Conservation (phyloP, 1,284 basidiomycete species). For the Malassezia vespertilionis region DNA sequence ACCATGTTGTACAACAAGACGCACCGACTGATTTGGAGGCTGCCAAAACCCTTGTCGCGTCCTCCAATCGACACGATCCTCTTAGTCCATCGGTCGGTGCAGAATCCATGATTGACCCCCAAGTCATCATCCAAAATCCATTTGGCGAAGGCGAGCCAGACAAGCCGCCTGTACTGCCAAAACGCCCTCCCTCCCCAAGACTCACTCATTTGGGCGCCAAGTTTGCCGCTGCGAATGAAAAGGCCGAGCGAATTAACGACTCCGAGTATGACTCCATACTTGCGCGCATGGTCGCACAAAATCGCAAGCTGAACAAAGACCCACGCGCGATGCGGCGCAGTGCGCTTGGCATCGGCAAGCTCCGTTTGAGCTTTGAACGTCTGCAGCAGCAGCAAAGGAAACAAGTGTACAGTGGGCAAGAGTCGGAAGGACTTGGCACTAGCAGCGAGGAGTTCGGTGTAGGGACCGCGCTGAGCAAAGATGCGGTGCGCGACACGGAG, state of each 20-base stretch:
- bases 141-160: constrained; percentile 17
- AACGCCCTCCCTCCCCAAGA: too few relatives aligned
- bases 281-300: constrained; percentile 29
- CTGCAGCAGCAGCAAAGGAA: constrained; percentile 23
- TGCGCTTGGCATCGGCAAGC: constrained; percentile 35
- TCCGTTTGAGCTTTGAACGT: constrained; percentile 38
- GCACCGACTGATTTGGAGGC: constrained; percentile 9
- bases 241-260: constrained; percentile 18
- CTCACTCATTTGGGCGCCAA: neutral
- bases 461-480: constrained; percentile 1
- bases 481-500: constrained; percentile 18
- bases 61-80: constrained; percentile 1
- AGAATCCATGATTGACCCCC: constrained; percentile 33
- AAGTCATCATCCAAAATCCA: constrained; percentile 35
- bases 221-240: constrained; percentile 1
- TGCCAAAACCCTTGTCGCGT: constrained; percentile 4
- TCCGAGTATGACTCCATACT: constrained; percentile 32
- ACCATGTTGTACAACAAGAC: neutral
- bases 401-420: constrained; percentile 9
- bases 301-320: constrained; percentile 30
- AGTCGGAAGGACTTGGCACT: constrained; percentile 8
- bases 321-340: constrained; percentile 33
- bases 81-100: constrained; percentile 35
- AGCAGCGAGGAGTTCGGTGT: constrained; percentile 17
- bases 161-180: neutral